Percentiles rank a stretch among this genome's conserved stretches.
phyloP scores from a whole-genome alignment of 345 rosid genomes.

The Salix exigua region DNA sequence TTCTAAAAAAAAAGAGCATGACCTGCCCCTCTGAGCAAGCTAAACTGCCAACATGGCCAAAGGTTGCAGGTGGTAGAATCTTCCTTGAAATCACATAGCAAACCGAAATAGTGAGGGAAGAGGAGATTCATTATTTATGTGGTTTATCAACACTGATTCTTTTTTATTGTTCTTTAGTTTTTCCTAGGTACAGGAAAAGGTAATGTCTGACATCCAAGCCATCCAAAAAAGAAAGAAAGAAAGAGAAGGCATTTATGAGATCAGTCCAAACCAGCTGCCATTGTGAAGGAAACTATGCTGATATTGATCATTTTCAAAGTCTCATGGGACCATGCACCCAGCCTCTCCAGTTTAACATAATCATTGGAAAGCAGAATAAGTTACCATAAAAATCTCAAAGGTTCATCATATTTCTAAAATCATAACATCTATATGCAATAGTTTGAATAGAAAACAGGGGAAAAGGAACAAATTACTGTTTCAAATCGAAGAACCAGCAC shows the following conservation, averaged over 20 bases:
- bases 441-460: not conserved
- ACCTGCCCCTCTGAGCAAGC: not conserved
- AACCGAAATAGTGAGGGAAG: not conserved
- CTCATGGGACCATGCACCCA: not conserved
- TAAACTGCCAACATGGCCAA: not conserved
- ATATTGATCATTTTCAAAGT: not conserved
- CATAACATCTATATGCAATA: not conserved
- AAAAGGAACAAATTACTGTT: slow-evolving; percentile 43
- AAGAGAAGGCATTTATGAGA: not conserved
- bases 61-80: not conserved
- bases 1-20: not conserved
- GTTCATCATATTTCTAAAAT: not conserved
- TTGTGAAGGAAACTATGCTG: not conserved
- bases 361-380: not conserved
- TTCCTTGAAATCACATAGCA: not conserved
- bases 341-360: not conserved
- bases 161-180: not conserved
- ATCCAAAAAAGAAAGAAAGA: not conserved
- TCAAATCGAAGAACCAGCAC: slow-evolving; percentile 93
- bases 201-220: not conserved
- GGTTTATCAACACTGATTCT: not conserved
- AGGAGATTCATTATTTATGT: not conserved
- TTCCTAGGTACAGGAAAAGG: too few species aligned
- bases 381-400: not conserved
- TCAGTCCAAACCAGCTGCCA: not conserved